Base-by-base conservation (phyloP, 2,329 filamentous ascomycete species). In the Endothia cerciana region DNA sequence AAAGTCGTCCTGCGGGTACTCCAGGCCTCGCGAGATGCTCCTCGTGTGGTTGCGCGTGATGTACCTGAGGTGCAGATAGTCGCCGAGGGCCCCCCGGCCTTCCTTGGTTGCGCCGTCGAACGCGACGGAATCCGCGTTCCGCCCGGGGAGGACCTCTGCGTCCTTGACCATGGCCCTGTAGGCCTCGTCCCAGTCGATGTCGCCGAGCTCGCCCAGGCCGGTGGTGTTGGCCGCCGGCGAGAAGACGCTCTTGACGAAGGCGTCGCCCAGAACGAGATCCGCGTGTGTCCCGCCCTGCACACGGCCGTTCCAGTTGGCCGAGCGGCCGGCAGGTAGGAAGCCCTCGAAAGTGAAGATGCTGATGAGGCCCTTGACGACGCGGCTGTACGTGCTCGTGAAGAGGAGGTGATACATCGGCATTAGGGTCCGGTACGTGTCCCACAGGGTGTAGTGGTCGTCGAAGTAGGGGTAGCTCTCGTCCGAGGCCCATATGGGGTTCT, bases 251-350 rank as follows among this genome's bases (percentile, higher is more conserved):
- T 86, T 86, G 15, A 85, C 77, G 60, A 82, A 86, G 0, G 83
- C 84, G 70, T 87, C 84, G 3, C 83, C 83, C n/a, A 87, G 78
- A 3, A 86, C 78, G 57, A 84, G 85, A 69, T 86, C 84, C 1
- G 83, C 82, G 62, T 86, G 85, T 17, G 81, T 84, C 8, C 84
- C 84, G 11, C 83, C 83, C 70, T 86, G 84, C 0, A 81, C 79
- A 8, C 81, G 79, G 13, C 84, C 84, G 62, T 85, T 86, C 74
- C 78, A 85, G 71, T 85, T 83, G 8, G 78, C 82, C 0, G 81
- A 83, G 11, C 83, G 79, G 0, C 77, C 82, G 65, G 83, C 81
- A 0, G 82, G 81, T 65, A 83, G 75, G 67, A 78, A 84, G 8
- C 80, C 80, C n/a, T 83, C 81, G 64, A 80, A 74, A 58, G 79